Evolutionary conservation across 345 rosid species (phyloP), one percentile per base, ranked within the genome.

Genomic region (Moricandia arvensis): DNA sequence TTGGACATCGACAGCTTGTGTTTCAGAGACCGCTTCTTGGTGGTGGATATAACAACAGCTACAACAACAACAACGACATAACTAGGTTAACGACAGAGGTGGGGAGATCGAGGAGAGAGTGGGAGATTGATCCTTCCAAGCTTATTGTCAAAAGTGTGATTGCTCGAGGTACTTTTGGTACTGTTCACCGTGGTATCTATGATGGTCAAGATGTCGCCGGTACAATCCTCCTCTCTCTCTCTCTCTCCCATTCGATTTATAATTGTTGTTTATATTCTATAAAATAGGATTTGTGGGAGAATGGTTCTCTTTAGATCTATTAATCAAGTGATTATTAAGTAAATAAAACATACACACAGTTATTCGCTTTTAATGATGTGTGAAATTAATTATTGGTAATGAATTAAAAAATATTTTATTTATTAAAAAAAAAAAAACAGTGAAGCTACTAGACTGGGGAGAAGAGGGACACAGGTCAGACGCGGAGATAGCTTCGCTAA

Each of bases 51-150:
- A 63, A 31, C 24, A 49, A 54, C 33, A 71, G n/a, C n/a, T n/a
- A 26, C 38, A 29, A 5, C 41, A 47, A 29, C 6, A 4, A 55
- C 38, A 57, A 74, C 15, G 49, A 57, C 24, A 34, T 63, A 9
- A 16, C 10, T 15, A 58, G 47, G 59, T 43, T 49, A 30, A 74
- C 9, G 16, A 57, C 49, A 21, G 61, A 60, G n/a, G 60, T 37
- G 2, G 82, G 78, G 21, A 86, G 93, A 60, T 76, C 80, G 13
- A 86, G 93, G 38, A 91, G 86, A 83, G 99, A 88, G 65, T 95
- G 97, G 99, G 99, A 95, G 88, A 92, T 95, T 87, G 99, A 95
- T 78, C 99, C 97, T 68, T 86, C 90, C 68, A 90, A 90, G 86
- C 97, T 95, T 55, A 26, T 86, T 2, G 82, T 92, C 81, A 92